Base-by-base conservation (phyloP, 2,329 filamentous ascomycete genomes). In the Cucurbitaria berberidis region DNA sequence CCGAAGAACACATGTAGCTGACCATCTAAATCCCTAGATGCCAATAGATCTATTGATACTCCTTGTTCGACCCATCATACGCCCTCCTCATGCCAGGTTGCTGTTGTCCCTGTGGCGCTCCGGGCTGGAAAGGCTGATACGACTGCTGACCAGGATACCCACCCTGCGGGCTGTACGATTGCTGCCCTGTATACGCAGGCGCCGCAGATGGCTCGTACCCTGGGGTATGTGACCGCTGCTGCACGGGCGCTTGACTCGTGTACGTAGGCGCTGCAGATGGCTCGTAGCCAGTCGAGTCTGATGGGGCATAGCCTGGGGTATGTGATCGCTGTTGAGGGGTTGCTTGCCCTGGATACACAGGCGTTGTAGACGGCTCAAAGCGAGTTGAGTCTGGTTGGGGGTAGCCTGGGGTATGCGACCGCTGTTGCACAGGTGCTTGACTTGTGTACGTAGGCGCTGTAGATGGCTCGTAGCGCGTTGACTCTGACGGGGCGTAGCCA, bases 51-150 rank as follows among this genome's bases (percentile, higher is more conserved):
- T 29, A 6, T 42, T 65, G n/a, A 65, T 53, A 16, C n/a, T 67
- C 60, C 35, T 55, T 58, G 47, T 58, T 53, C 6, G 53, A 56
- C n/a, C 62, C 60, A 27, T 63, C 59, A 21, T 63, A 51, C 1
- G 59, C 56, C 44, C 59, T 62, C 27, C 62, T 51, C 1, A 62
- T 44, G n/a, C 57, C 55, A 18, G 55, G 19, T 27, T 48, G 48
- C 44, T 51, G 50, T 51, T 39, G 41, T 5, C 47, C 41, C 40
- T 48, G 48, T 24, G 48, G 51, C 22, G 36, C 40, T 18, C 43
- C 48, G 5, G 58, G 59, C 18, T 51, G 35, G 34, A 61, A 61
- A 1, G 56, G 50, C 36, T 60, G 57, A 34, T 64, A 64, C 10
- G 47, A 35, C 32, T 53, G 38, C 47, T 56, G 51, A 15, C 56